These are phyloP conservation scores for Symbiotaphrina buchneri DNA, from an alignment of 495 filamentous ascomycete species.

Conservation along the genomic window DNA sequence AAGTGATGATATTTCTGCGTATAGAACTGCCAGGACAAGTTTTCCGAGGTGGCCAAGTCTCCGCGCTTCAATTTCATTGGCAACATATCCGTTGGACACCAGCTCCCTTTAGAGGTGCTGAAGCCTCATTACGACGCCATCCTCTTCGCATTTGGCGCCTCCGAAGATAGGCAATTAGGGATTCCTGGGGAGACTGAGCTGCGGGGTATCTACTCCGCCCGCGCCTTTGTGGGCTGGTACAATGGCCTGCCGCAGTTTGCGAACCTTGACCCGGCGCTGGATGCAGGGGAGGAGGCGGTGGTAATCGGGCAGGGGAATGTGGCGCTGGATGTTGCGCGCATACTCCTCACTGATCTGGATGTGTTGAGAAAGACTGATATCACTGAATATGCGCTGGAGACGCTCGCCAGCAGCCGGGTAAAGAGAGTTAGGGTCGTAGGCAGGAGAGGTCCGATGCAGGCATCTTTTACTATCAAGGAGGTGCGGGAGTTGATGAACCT, in stretches of 20 bases:
- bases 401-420: constrained; percentile 46
- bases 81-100: constrained; percentile 61
- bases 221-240: constrained; percentile 96
- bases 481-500: constrained; percentile 67
- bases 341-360: constrained; percentile 53
- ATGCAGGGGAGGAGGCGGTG: constrained; percentile 59
- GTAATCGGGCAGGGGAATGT: constrained; percentile 93
- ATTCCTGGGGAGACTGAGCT: constrained; percentile 60
- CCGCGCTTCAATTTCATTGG: constrained; percentile 79
- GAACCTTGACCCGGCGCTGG: constrained; percentile 45
- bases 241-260: constrained; percentile 80
- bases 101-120: constrained; percentile 42
- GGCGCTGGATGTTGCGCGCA: constrained; percentile 79
- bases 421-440: constrained; percentile 70
- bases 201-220: constrained; percentile 62
- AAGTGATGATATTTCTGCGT: constrained; percentile 2
- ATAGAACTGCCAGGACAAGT: constrained; percentile 87
- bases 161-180: constrained; percentile 51
- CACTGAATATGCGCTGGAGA: constrained; percentile 55
- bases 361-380: constrained; percentile 68
- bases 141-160: constrained; percentile 80
- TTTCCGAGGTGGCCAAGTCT: constrained; percentile 63
- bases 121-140: constrained; percentile 79
- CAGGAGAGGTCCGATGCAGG: constrained; percentile 66
- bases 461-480: constrained; percentile 88